Conservation (phyloP, 1,284 basidiomycete genomes). For the Heterobasidion occidentale region DNA sequence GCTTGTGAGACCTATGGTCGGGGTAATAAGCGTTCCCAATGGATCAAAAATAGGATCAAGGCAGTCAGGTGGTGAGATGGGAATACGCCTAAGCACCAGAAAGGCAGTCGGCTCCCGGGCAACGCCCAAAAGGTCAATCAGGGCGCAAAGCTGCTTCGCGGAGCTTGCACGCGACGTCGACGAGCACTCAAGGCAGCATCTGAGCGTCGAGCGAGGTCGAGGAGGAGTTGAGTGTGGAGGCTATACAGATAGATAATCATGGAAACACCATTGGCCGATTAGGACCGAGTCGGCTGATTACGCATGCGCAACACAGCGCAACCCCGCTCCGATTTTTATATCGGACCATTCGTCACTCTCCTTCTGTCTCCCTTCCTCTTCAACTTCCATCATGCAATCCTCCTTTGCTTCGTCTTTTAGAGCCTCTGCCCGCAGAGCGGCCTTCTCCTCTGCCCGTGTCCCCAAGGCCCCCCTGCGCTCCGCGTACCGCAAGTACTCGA, state of each 20-base stretch:
- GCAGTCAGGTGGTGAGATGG: too few relatives aligned
- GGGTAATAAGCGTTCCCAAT: too few relatives aligned
- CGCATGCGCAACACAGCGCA: not conserved
- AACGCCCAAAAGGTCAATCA: too few relatives aligned
- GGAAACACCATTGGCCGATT: not conserved
- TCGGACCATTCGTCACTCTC: not conserved
- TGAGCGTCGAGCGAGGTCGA: not conserved
- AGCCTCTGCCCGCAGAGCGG: constrained; percentile 34
- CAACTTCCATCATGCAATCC: constrained; percentile 31
- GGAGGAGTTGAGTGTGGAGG: not conserved
- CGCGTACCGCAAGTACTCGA: constrained; percentile 51
- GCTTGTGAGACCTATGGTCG: too few relatives aligned
- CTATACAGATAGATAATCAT: not conserved
- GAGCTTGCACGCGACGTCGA: not conserved
- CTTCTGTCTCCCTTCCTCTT: not conserved
- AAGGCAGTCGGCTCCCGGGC: too few relatives aligned
- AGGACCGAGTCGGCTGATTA: not conserved
- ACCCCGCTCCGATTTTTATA: not conserved
- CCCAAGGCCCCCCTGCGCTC: constrained; percentile 18
- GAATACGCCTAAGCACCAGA: too few relatives aligned
- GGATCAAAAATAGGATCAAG: too few relatives aligned
- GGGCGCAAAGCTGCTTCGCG: too few relatives aligned
- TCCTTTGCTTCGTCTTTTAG: constrained; percentile 33
- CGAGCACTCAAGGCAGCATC: not conserved
- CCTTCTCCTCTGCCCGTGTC: constrained; percentile 27